phyloP scores from a whole-genome alignment of 139 green algal genomes.

The Yamagishiella unicocca region DNA sequence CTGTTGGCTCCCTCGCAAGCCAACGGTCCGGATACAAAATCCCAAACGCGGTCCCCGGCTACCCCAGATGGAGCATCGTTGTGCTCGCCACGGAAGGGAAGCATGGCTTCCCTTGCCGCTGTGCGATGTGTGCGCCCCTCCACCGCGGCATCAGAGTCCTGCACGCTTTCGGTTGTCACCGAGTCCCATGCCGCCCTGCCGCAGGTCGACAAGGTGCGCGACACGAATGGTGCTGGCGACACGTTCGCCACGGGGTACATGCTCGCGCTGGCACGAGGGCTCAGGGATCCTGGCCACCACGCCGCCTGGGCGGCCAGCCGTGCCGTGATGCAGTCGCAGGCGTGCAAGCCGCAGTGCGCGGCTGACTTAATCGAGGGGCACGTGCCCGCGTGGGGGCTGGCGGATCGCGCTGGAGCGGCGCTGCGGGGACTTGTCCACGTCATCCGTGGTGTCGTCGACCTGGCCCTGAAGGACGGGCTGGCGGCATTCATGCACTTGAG shows the following conservation, averaged over 20 bases:
- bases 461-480: not conserved
- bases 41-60: too few species aligned
- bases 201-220: conserved; percentile 68
- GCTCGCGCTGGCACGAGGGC: conserved; percentile 64
- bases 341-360: conserved; percentile 80
- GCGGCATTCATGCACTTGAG: conserved; percentile 19
- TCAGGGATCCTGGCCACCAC: conserved; percentile 50
- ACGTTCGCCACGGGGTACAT: conserved; percentile 86
- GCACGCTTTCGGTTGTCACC: too few species aligned
- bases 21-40: too few species aligned
- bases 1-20: too few species aligned
- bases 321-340: conserved; percentile 72
- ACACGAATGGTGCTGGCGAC: conserved; percentile 91
- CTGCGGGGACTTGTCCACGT: not conserved
- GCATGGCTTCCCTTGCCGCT: too few species aligned
- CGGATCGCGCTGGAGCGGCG: not conserved
- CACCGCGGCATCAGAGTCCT: too few species aligned
- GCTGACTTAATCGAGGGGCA: conserved; percentile 34
- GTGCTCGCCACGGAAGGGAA: too few species aligned
- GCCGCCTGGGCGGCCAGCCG: conserved; percentile 71
- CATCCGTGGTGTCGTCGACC: not conserved
- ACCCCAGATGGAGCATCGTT: too few species aligned
- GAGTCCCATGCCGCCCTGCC: too few species aligned
- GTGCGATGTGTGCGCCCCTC: too few species aligned
- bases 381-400: not conserved